phyloP scores from a whole-genome alignment of 2,329 filamentous ascomycete species.

The Scytalidium sp. region DNA sequence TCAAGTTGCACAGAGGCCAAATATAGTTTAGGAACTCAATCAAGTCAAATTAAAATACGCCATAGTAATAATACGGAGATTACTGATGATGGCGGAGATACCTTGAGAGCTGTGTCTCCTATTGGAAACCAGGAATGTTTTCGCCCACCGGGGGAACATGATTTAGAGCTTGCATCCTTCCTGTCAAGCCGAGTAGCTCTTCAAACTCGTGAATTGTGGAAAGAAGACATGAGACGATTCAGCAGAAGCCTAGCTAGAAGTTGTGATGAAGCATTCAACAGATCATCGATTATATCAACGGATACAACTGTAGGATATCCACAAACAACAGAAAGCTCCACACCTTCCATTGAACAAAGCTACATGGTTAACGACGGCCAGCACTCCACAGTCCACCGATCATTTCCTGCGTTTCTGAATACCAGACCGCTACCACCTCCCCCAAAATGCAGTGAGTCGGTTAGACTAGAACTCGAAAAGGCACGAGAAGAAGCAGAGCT shows the following conservation, averaged over 20 bases:
- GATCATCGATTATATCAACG: slow-evolving; percentile 44
- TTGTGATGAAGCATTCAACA: slow-evolving; percentile 89
- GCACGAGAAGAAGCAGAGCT: slow-evolving; percentile 25
- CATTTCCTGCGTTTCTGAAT: slow-evolving; percentile 11
- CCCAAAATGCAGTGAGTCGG: slow-evolving; percentile 24
- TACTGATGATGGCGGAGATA: slow-evolving; percentile 17
- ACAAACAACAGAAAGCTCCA: neutral
- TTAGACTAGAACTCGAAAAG: slow-evolving; percentile 24
- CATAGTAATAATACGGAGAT: slow-evolving; percentile 19
- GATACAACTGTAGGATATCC: neutral
- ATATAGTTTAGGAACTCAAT: slow-evolving; percentile 1
- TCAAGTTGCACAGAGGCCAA: slow-evolving; percentile 8
- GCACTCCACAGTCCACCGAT: neutral
- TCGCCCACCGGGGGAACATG: too few species aligned
- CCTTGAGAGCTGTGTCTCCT: slow-evolving; percentile 4
- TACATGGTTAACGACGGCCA: neutral
- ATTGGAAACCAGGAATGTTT: neutral
- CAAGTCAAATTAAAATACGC: neutral
- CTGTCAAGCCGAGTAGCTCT: neutral
- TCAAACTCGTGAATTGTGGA: slow-evolving; percentile 39
- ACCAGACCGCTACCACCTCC: slow-evolving; percentile 26
- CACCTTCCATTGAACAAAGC: neutral
- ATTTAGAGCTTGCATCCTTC: too few species aligned
- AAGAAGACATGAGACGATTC: slow-evolving; percentile 78
- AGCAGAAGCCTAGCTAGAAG: slow-evolving; percentile 84